Base-by-base conservation (phyloP, 176 grass and related monocot species). In the Aechmea fasciata region DNA sequence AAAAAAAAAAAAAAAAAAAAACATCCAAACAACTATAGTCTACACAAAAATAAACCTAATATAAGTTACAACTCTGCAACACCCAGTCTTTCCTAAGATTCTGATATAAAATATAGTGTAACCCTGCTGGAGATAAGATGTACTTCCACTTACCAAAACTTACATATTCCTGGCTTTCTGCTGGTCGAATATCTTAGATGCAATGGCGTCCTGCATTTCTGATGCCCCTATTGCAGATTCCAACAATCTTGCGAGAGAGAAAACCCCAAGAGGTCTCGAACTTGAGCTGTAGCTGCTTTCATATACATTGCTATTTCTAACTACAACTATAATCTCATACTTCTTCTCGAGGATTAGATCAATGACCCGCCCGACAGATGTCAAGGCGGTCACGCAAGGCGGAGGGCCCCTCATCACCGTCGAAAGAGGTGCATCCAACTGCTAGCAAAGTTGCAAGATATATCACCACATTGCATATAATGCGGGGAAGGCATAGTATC, bases 351-450 rank as follows among this genome's bases (percentile, higher is more conserved):
- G 79, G 47, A 96, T 75, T 29, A 87, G 79, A 64, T 92, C 84
- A 23, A 92, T 90, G 25, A 82, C 93, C 2, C 83, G 79, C 66
- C 80, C 89, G 49, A 92, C 69, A 29, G 84, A 82, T 62, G 85
- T 97, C 11, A 83, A 90, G 2, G 73, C 18, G 14, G 83, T 82
- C 24, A 96, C 81, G 47, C 83, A 96, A 29, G 83, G 75, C 0
- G 84, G 84, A 22, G 88, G 81, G n/a, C 75, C 81, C 74, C 81
- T 89, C 6, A 79, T 77, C 74, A 96, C 76, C 2, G 88, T 78
- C 20, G 83, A 78, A 72, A 96, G 72, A 71, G 92, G 83, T n/a
- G 65, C 82, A 22, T 97, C 77, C 61, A 97, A 70, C 93, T 97
- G 84, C 23, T 23, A 83, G 51, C 33, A 33, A 23, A 17, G 9